Percentiles rank a stretch among this genome's conserved stretches.
These are phyloP conservation scores for Chionographis japonica DNA, from an alignment of 106 monocot genomes.

Conservation along the genomic window DNA sequence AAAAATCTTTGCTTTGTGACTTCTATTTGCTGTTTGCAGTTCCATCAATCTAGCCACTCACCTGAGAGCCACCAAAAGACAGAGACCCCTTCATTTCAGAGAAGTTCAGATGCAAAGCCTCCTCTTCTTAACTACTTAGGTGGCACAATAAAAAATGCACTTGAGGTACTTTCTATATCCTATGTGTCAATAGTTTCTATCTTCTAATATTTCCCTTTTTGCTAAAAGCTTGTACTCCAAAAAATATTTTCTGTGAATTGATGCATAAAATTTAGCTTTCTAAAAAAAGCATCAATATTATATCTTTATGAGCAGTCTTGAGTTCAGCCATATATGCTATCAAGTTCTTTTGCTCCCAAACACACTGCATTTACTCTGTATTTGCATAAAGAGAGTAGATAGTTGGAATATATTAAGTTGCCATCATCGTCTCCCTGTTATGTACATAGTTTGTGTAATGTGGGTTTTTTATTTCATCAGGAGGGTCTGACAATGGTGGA, in stretches of 20 bases:
- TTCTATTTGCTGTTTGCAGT: conserved; percentile 15
- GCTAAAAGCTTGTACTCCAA: background rate
- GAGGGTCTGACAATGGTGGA: conserved; percentile 81
- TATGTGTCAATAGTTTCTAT: background rate
- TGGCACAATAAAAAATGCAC: conserved; percentile 71
- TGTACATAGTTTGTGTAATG: background rate
- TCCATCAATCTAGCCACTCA: conserved; percentile 29
- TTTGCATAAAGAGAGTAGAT: too few relatives aligned
- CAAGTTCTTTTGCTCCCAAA: too few relatives aligned
- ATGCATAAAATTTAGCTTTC: background rate
- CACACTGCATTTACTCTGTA: too few relatives aligned
- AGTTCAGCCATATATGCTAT: too few relatives aligned
- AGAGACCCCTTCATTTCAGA: conserved; percentile 52
- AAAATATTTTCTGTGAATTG: background rate
- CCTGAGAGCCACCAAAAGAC: conserved; percentile 23
- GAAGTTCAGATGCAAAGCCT: conserved; percentile 62
- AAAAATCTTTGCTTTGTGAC: too few relatives aligned
- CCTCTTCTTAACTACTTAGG: conserved; percentile 76
- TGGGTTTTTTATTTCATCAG: conserved; percentile 26
- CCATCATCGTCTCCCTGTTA: background rate
- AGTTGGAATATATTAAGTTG: too few relatives aligned
- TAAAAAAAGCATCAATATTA: background rate
- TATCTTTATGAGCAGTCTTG: too few relatives aligned
- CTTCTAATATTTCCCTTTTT: background rate
- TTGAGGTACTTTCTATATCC: conserved; percentile 37